These are phyloP conservation scores for Mycena chlorophos DNA, from an alignment of 768 basidiomycete genomes.

Conservation along the genomic window DNA sequence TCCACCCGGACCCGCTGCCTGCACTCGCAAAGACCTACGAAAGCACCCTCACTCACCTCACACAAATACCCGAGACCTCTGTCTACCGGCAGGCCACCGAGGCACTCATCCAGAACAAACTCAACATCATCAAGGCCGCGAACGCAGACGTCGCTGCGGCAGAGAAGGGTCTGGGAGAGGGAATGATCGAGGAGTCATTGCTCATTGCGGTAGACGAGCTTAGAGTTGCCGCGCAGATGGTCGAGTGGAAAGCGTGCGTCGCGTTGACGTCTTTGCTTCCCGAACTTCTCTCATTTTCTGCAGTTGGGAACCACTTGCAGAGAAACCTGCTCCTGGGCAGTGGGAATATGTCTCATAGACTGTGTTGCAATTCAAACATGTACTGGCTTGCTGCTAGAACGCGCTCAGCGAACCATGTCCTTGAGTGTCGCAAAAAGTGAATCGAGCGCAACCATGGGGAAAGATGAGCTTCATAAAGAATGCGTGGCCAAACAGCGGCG, in stretches of 20 bases:
- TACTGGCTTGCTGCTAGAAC: too few species aligned
- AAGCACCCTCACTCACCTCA: conserved; percentile 68
- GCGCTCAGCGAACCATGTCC: too few species aligned
- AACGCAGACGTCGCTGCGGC: conserved; percentile 64
- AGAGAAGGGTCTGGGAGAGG: conserved; percentile 78
- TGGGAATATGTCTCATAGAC: conserved; percentile 73
- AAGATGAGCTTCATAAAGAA: too few species aligned
- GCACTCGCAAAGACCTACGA: conserved; percentile 74
- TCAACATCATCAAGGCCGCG: conserved; percentile 68
- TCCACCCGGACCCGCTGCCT: conserved; percentile 84
- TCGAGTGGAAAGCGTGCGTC: conserved; percentile 96
- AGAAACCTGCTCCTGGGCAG: conserved; percentile 77
- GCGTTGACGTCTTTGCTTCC: conserved; percentile 2
- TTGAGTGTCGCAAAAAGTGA: too few species aligned
- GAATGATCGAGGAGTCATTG: conserved; percentile 85
- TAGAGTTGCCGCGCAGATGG: conserved; percentile 72
- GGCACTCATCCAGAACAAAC: conserved; percentile 78
- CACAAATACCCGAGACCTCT: conserved; percentile 73
- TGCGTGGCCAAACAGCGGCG: too few species aligned
- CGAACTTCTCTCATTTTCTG: conserved; percentile 10
- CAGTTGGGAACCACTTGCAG: conserved; percentile 89
- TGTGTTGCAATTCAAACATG: too few species aligned
- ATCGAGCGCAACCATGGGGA: too few species aligned
- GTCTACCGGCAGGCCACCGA: conserved; percentile 90
- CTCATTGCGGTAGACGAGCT: conserved; percentile 83